phyloP scores from a whole-genome alignment of 208 protist genomes.

The Leptomonas seymouri region DNA sequence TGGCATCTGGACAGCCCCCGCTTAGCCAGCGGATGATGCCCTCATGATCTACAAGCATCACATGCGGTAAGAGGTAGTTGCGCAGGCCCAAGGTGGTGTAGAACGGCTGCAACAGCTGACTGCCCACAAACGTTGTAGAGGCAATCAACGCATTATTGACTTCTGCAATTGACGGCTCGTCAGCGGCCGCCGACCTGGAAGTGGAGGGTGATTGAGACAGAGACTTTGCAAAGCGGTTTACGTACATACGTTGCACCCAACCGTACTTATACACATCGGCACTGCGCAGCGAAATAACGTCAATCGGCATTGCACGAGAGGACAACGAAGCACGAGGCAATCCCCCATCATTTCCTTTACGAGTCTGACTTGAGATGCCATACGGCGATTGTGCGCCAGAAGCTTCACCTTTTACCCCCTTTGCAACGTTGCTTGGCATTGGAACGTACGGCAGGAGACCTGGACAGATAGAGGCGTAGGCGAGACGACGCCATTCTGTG shows the following conservation, averaged over 20 bases:
- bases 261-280: constrained; percentile 81
- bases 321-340: neutral
- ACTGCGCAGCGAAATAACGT: constrained; percentile 82
- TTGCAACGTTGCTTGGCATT: constrained; percentile 11
- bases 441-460: constrained; percentile 52
- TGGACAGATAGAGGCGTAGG: constrained; percentile 74
- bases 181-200: constrained; percentile 6
- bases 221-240: constrained; percentile 69
- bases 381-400: constrained; percentile 7
- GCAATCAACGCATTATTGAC: constrained; percentile 44
- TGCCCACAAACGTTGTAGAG: constrained; percentile 81
- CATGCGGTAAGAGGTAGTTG: constrained; percentile 84
- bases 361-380: neutral
- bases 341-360: constrained; percentile 10
- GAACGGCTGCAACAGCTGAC: constrained; percentile 72
- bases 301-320: constrained; percentile 53
- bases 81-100: constrained; percentile 67
- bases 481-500: constrained; percentile 69
- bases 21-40: constrained; percentile 83
- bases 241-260: constrained; percentile 82
- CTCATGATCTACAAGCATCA: constrained; percentile 85
- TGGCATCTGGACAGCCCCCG: constrained; percentile 78
- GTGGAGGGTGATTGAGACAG: constrained; percentile 24
- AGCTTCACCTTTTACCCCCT: neutral
- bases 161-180: constrained; percentile 6